Percentiles rank a stretch among this genome's conserved stretches.
phyloP scores from a whole-genome alignment of 192 early-diverging fungal species.

The Entophlyctis helioformis region DNA sequence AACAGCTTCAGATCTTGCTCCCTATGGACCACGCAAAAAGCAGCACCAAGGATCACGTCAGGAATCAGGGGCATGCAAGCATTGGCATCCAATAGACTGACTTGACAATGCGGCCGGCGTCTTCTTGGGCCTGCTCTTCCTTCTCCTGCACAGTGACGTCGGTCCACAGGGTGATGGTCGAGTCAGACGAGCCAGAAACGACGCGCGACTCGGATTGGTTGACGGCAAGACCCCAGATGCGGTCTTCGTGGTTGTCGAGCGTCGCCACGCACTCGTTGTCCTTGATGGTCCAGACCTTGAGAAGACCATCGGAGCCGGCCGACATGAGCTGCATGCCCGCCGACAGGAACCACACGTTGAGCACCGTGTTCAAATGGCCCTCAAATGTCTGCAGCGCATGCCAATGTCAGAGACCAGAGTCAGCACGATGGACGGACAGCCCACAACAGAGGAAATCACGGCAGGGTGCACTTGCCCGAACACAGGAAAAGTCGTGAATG shows the following conservation, averaged over 20 bases:
- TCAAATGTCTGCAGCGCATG: slow-evolving; percentile 62
- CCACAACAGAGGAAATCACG: no score
- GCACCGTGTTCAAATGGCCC: slow-evolving; percentile 93
- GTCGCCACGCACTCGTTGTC: slow-evolving; percentile 81
- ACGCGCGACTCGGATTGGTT: slow-evolving; percentile 52
- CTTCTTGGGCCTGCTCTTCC: slow-evolving; percentile 44
- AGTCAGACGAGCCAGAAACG: slow-evolving; percentile 86
- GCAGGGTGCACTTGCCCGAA: slow-evolving; percentile 63
- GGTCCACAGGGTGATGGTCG: slow-evolving; percentile 82
- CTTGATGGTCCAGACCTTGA: slow-evolving; percentile 95
- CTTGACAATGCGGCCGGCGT: slow-evolving; percentile 63
- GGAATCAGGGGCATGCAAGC: neutral
- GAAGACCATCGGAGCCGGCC: slow-evolving; percentile 79
- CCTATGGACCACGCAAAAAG: slow-evolving; percentile 24
- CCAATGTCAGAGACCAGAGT: no score
- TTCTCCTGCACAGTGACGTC: slow-evolving; percentile 81
- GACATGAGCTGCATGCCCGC: slow-evolving; percentile 81
- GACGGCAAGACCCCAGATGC: slow-evolving; percentile 78
- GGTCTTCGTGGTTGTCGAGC: slow-evolving; percentile 89
- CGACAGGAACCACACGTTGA: slow-evolving; percentile 74
- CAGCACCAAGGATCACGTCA: no score
- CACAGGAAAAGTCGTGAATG: slow-evolving; percentile 73
- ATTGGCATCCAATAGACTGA: slow-evolving; percentile 15
- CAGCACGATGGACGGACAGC: no score
- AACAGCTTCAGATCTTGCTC: slow-evolving; percentile 89